Evolutionary conservation across 805 yeast species (phyloP).

Genomic region (Schwanniomyces vanrijiae): DNA sequence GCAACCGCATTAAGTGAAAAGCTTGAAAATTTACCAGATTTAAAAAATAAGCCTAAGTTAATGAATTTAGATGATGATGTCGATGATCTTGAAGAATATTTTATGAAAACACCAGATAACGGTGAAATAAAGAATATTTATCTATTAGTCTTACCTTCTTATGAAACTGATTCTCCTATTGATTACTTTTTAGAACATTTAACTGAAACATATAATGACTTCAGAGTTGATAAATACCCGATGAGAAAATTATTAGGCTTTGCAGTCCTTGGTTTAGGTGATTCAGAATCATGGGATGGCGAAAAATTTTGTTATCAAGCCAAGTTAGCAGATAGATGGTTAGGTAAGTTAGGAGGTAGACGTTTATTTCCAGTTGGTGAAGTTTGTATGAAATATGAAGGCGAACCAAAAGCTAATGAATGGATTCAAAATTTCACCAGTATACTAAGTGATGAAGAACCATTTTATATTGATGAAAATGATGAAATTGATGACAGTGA

Average conservation of each 20-base stretch:
- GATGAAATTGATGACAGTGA: constrained; percentile 59
- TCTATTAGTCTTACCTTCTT: constrained; percentile 79
- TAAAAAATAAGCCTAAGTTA: constrained; percentile 47
- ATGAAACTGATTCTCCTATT: constrained; percentile 89
- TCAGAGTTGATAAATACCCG: constrained; percentile 83
- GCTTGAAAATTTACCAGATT: constrained; percentile 25
- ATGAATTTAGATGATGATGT: constrained; percentile 76
- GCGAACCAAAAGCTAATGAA: constrained; percentile 56
- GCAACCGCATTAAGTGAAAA: constrained; percentile 53
- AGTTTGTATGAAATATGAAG: constrained; percentile 74
- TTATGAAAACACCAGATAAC: constrained; percentile 58
- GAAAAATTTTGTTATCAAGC: constrained; percentile 88
- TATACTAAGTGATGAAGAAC: constrained; percentile 69
- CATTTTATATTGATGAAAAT: constrained; percentile 56
- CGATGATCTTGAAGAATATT: constrained; percentile 81
- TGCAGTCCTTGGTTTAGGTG: constrained; percentile 86
- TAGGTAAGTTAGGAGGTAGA: constrained; percentile 83
- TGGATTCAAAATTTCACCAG: constrained; percentile 66
- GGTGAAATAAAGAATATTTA: constrained; percentile 44
- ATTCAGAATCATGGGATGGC: constrained; percentile 75
- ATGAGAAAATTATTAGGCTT: constrained; percentile 69
- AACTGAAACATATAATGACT: constrained; percentile 79
- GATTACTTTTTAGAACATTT: constrained; percentile 83
- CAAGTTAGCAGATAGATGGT: constrained; percentile 64
- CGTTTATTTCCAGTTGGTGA: constrained; percentile 82